Evolutionary conservation across 768 basidiomycete genomes (phyloP).

Genomic region (Tulasnella sp.): DNA sequence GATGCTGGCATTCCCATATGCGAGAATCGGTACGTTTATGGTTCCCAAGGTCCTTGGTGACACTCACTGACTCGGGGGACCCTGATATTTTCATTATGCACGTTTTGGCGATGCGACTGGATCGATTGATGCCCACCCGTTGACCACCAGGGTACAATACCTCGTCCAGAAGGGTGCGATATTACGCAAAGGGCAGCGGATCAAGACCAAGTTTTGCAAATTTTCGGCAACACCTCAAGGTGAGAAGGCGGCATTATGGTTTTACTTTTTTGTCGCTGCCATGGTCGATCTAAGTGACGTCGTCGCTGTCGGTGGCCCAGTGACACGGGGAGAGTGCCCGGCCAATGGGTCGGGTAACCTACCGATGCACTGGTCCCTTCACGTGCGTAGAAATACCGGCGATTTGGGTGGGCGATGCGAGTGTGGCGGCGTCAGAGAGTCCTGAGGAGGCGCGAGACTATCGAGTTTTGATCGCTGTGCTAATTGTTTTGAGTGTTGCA

Average conservation of each 20-base stretch:
- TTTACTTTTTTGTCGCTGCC: neutral
- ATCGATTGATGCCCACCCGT: too few relatives aligned
- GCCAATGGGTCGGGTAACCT: too few relatives aligned
- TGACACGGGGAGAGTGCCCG: too few relatives aligned
- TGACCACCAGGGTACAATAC: constrained; percentile 54
- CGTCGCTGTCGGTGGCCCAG: too few relatives aligned
- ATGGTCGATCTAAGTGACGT: too few relatives aligned
- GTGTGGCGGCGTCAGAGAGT: too few relatives aligned
- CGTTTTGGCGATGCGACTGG: too few relatives aligned
- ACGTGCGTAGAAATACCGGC: too few relatives aligned
- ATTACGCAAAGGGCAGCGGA: constrained; percentile 72
- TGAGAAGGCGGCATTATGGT: neutral
- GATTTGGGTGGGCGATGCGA: too few relatives aligned
- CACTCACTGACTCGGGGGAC: neutral
- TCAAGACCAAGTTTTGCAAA: constrained; percentile 67
- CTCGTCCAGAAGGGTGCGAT: constrained; percentile 80
- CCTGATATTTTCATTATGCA: neutral
- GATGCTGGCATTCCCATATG: constrained; percentile 66
- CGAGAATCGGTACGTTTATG: constrained; percentile 55
- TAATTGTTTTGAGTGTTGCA: constrained; percentile 23
- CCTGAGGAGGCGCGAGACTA: too few relatives aligned
- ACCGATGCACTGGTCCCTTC: too few relatives aligned
- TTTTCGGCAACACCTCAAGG: constrained; percentile 34
- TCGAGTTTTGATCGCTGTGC: too few relatives aligned
- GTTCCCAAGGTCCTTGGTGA: neutral